Evolutionary conservation across 2,329 filamentous ascomycete species (phyloP), one percentile per base, ranked within the genome.

Genomic region (Emericellopsis cladophorae): DNA sequence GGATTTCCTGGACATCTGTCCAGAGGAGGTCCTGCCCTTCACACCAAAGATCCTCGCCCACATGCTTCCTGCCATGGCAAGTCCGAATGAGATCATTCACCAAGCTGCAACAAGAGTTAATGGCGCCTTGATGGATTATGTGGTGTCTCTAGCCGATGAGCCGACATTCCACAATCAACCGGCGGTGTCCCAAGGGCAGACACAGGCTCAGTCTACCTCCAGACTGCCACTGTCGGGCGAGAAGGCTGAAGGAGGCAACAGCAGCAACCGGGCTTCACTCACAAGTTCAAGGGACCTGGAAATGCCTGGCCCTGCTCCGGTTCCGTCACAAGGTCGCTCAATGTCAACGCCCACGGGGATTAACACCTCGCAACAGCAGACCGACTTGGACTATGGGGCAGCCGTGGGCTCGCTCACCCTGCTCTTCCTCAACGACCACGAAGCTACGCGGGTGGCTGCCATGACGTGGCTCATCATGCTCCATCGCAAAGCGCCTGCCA

Each of bases 391-490:
- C 61, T 98, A 96, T 57, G 86, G 89, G 31, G 88, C 88, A 15
- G 89, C 92, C 5, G 92, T 98, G 38, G 93, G 83, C 59, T 92
- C 90, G 8, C 72, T 98, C 33, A 98, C 90, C 0, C 64, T 96
- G 7, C 78, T 96, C 40, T 96, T 98, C 53, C 67, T 98, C 40
- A 95, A 98, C 54, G 90, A 98, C 51, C 87, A 96, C 54, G 93
- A 98, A 65, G 88, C 86, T 23, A 98, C 92, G 2, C 79, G 92
- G 45, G 89, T 96, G 23, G 90, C 89, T 31, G 89, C 92, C 14
- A 68, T 98, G 45, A 90, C 85, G 6, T 98, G 92, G 92, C 72
- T 98, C 42, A 92, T 96, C 44, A 96, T 96, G 90, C 71, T 98
- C 33, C 92, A 98, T 58, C 79, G 86, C 47, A 96, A 95, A 66